These are phyloP conservation scores for Axilococcus clingmanii DNA, from an alignment of 139 green algal species.

Conservation along the genomic window DNA sequence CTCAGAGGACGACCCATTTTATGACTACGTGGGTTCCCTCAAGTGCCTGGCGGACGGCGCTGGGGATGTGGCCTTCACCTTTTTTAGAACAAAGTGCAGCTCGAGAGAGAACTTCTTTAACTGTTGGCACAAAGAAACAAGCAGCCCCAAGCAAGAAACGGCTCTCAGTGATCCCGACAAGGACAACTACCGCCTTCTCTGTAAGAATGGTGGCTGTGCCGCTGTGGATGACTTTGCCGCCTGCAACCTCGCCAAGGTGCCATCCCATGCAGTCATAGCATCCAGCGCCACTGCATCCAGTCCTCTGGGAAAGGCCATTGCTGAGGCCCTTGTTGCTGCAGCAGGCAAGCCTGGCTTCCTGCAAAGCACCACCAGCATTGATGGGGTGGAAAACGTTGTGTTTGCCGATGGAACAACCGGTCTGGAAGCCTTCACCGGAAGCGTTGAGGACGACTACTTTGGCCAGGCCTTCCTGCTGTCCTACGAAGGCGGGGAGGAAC, in stretches of 20 bases:
- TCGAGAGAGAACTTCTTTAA: conserved; percentile 41
- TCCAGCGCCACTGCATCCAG: no score
- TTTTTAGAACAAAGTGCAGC: conserved; percentile 19
- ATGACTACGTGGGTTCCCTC: conserved; percentile 25
- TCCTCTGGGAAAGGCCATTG: not conserved
- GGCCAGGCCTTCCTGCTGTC: not conserved
- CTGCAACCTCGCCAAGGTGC: conserved; percentile 17
- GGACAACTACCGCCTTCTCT: conserved; percentile 17
- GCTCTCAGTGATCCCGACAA: no score
- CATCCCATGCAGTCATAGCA: conserved; percentile 19
- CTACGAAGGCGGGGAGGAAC: no score
- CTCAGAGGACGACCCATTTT: conserved; percentile 16
- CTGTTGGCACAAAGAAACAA: conserved; percentile 46
- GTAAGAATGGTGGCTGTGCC: conserved; percentile 16
- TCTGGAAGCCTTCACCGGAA: not conserved
- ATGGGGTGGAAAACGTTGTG: not conserved
- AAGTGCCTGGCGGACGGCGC: conserved; percentile 31
- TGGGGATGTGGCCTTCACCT: conserved; percentile 40
- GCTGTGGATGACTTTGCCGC: conserved; percentile 5
- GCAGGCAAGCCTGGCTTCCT: not conserved
- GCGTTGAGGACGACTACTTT: not conserved
- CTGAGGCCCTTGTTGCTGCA: not conserved
- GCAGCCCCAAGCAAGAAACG: no score
- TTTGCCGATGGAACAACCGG: not conserved
- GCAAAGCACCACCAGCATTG: not conserved